Conservation (phyloP, 441 rosid species). For the Flueggea neowawraea region DNA sequence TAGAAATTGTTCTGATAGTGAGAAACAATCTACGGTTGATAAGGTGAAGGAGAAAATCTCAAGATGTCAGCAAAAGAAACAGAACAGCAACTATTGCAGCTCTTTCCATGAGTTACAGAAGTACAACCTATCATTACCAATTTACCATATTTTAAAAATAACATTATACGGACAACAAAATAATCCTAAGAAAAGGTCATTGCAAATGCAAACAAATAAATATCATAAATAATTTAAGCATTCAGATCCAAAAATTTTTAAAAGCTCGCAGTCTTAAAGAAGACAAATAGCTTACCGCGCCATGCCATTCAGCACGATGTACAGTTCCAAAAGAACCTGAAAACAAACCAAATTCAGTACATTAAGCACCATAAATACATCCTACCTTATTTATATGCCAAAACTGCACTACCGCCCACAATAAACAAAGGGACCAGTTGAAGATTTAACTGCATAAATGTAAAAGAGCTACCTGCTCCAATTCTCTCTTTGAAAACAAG, state of each 20-base stretch:
- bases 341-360: constrained; percentile 24
- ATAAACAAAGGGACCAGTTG: background rate
- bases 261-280: background rate
- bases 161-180: constrained; percentile 6
- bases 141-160: background rate
- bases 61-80: too few species aligned
- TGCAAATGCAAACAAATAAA: constrained; percentile 2
- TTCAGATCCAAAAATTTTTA: background rate
- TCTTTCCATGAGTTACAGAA: too few species aligned
- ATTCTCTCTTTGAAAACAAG: constrained; percentile 88
- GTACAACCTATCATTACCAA: too few species aligned
- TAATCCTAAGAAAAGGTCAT: background rate
- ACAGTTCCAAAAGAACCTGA: constrained; percentile 99
- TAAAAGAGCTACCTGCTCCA: constrained; percentile 76
- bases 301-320: constrained; percentile 99
- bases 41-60: background rate
- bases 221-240: background rate
- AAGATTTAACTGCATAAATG: constrained; percentile 2
- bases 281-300: constrained; percentile 65
- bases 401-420: background rate
- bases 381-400: constrained; percentile 11
- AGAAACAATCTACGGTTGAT: too few species aligned
- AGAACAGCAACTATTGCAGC: too few species aligned
- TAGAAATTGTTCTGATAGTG: too few species aligned
- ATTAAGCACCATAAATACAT: constrained; percentile 16